Evolutionary conservation across 2,329 filamentous ascomycete species (phyloP), one percentile per base, ranked within the genome.

Genomic region (Phyllosticta paracitricarpa): DNA sequence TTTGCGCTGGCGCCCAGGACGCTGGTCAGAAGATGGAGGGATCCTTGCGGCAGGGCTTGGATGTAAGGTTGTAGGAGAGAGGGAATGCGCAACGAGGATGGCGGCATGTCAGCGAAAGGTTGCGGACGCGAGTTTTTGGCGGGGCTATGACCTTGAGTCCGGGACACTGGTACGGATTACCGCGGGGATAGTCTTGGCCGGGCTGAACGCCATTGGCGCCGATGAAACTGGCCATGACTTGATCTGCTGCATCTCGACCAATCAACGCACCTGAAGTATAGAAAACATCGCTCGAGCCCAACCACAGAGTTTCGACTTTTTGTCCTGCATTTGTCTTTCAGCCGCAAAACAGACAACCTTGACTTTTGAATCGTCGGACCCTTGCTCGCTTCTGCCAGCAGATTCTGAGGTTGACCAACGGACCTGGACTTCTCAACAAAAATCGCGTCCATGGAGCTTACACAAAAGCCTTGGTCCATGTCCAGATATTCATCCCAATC

Each of bases 21-120:
- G 64, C 82, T 83, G 17, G 88, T 91, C 59, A 92, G 75, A 12
- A 91, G 79, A 22, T 84, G 77, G 51, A 91, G 80, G 40, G 84
- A 83, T 17, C 80, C 75, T 65, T 84, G 79, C 4, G 84, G 84
- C 9, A 52, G 60, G 10, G 54, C 35, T 55, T 75, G 68, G 57
- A 89, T 78, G 71, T 87, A 87, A 6, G 85, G 80, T 67, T 88
- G 82, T 14, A 91, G 78, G 2, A 87, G 80, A 61, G 82, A 78
- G 2, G 88, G 87, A 63, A 84, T 81, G 63, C 81, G 78, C 5
- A 79, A 78, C 19, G 60, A 55, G 54, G 60, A 30, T 40, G 70
- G 69, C 64, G 71, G 67, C 71, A 73, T 74, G 22, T 48, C 62
- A 63, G 58, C 48, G 40, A 28, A 12, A 24, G 6, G 58, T 28